Base-by-base conservation (phyloP, 2,329 filamentous ascomycete species). In the Arachnopeziza araneosa region DNA sequence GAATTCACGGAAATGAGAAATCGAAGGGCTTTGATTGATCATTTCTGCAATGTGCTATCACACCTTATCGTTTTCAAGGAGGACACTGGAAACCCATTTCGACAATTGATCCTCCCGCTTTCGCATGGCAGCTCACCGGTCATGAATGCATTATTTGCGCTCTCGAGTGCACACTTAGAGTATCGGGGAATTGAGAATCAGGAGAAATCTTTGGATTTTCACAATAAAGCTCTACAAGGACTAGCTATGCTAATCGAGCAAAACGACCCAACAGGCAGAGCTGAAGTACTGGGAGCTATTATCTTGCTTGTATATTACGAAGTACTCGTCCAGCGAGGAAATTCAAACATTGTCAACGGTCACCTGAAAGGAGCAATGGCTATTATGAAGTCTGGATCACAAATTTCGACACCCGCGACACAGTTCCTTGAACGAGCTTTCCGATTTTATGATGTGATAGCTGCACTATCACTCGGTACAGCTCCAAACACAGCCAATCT, bases 111-210 rank as follows among this genome's bases (percentile, higher is more conserved):
- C 9, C 73, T 87, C n/a, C 84, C 84, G 1, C 74, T 87, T 49
- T 83, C 82, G 2, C 76, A 80, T 54, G 75, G 70, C 51, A 84
- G 82, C 67, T 75, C 76, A 0, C 80, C 83, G 1, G 80, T 96
- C 3, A 89, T 90, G 72, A 91, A 95, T 69, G 91, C 92, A 10
- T 88, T 97, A 61, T 92, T 90, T 60, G 91, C 92, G 0, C 77
- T 97, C 8, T 85, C 91, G 0, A 90, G 89, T 59, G 93, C 92
- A 60, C 95, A 96, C 71, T 77, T 96, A 60, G 89, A 93, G 58
- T 91, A 83, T 54, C 75, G 82, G 24, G 82, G 81, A 1, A 74
- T 83, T 6, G 73, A 79, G 24, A 80, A 79, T 23, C 64, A 67
- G 58, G 82, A 86, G 65, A 81, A 79, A 65, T 84, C 83, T 44